A percentile compares a stretch with the other conserved stretches of the same genome.
Evolutionary conservation across 441 rosid genomes (phyloP).

Genomic region (Raphanus hybrid): DNA sequence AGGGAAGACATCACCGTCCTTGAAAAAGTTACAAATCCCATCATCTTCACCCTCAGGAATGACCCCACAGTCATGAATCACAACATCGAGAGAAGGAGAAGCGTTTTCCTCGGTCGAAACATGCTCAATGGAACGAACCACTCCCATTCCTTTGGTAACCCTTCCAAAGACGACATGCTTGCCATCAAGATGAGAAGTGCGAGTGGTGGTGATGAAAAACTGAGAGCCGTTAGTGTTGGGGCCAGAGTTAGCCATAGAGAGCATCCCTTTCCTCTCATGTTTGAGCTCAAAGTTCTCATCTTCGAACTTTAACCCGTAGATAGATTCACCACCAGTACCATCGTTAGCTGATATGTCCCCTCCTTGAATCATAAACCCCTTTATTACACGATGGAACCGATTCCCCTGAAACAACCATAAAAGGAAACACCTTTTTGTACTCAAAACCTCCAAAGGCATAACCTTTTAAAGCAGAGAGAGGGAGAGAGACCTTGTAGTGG

Average conservation of each 20-base stretch:
- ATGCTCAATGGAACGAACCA: conserved; percentile 85
- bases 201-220: conserved; percentile 90
- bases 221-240: conserved; percentile 91
- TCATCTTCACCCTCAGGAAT: conserved; percentile 79
- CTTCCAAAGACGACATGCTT: conserved; percentile 95
- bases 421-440: neutral
- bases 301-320: conserved; percentile 85
- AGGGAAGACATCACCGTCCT: conserved; percentile 83
- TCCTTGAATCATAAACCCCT: conserved; percentile 94
- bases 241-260: conserved; percentile 93
- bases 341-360: conserved; percentile 91
- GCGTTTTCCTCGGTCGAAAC: conserved; percentile 60
- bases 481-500: conserved; percentile 75
- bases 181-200: conserved; percentile 88
- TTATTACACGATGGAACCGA: conserved; percentile 80
- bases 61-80: conserved; percentile 77
- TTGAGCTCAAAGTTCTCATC: conserved; percentile 92
- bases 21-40: conserved; percentile 79
- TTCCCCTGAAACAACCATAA: conserved; percentile 62
- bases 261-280: conserved; percentile 95
- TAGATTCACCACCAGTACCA: conserved; percentile 96
- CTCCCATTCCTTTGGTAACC: conserved; percentile 93
- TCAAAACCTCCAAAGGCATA: neutral
- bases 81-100: conserved; percentile 61
- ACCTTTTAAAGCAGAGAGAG: conserved; percentile 1